Conservation (phyloP, 331 rosid genomes). For the Quercus lobata region DNA sequence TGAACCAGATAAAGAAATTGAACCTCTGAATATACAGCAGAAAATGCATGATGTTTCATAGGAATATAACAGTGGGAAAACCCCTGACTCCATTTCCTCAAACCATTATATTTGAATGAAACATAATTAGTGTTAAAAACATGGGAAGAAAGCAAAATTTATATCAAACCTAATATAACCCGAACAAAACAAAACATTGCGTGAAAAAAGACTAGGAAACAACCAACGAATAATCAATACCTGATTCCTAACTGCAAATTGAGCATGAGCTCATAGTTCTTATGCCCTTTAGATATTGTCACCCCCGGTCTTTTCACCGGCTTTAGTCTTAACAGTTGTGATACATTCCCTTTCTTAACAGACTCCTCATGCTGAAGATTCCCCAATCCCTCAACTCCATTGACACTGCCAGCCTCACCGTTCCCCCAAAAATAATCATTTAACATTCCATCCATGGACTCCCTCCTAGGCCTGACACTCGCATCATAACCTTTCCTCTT, state of each 20-base stretch:
- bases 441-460: conserved; percentile 45
- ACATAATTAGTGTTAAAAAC: background rate
- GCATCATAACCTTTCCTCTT: conserved; percentile 40
- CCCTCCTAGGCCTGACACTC: conserved; percentile 30
- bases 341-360: conserved; percentile 12
- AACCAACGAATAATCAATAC: conserved; percentile 44
- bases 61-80: background rate
- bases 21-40: background rate
- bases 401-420: conserved; percentile 27
- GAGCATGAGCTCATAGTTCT: conserved; percentile 89
- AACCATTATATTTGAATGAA: background rate
- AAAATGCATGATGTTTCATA: background rate
- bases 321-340: conserved; percentile 28
- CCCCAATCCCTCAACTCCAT: conserved; percentile 26
- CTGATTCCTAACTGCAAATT: conserved; percentile 93
- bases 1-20: background rate
- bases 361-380: conserved; percentile 28
- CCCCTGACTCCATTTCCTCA: background rate
- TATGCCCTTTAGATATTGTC: conserved; percentile 86
- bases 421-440: conserved; percentile 41
- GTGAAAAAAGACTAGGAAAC: conserved; percentile 4
- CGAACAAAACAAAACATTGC: background rate
- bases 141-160: conserved; percentile 3
- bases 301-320: conserved; percentile 61
- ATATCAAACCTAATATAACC: background rate